phyloP scores from a whole-genome alignment of 75 land plant genomes.

The Picea glauca region DNA sequence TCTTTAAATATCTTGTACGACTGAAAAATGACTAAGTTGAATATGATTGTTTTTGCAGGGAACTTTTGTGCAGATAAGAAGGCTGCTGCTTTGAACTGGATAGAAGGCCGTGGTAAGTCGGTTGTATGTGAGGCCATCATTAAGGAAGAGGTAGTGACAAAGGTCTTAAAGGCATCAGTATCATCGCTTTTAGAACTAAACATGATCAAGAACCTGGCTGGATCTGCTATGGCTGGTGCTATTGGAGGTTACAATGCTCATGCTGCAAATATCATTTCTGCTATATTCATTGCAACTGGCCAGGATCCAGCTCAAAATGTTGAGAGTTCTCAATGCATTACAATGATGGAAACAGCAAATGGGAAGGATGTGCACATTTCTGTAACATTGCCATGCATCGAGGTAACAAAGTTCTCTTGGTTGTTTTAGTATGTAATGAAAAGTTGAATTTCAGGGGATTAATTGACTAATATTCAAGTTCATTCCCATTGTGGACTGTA shows the following conservation, averaged over 20 bases:
- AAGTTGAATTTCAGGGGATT: too few relatives aligned
- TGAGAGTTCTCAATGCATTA: conserved; percentile 83
- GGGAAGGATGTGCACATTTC: conserved; percentile 74
- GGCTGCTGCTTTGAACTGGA: conserved; percentile 76
- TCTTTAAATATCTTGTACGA: too few relatives aligned
- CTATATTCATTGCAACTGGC: conserved; percentile 76
- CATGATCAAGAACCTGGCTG: conserved; percentile 78
- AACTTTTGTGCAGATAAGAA: conserved; percentile 61
- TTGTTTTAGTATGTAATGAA: too few relatives aligned
- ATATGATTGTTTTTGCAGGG: conserved; percentile 26
- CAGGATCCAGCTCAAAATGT: conserved; percentile 91
- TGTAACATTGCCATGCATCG: conserved; percentile 64
- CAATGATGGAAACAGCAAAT: conserved; percentile 70
- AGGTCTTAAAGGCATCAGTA: conserved; percentile 75
- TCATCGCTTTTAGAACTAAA: conserved; percentile 83
- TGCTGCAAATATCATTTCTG: conserved; percentile 80
- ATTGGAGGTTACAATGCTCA: conserved; percentile 88
- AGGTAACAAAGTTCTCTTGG: background rate
- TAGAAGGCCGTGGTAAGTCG: conserved; percentile 81
- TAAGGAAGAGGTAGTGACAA: conserved; percentile 56
- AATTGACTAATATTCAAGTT: too few relatives aligned
- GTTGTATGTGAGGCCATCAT: conserved; percentile 84
- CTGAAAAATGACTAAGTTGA: too few relatives aligned
- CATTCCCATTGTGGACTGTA: background rate
- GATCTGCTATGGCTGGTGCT: conserved; percentile 92